A percentile compares a stretch with the other conserved stretches of the same genome.
phyloP scores from a whole-genome alignment of 169 alveolate genomes.

The Plasmodium fragile region DNA sequence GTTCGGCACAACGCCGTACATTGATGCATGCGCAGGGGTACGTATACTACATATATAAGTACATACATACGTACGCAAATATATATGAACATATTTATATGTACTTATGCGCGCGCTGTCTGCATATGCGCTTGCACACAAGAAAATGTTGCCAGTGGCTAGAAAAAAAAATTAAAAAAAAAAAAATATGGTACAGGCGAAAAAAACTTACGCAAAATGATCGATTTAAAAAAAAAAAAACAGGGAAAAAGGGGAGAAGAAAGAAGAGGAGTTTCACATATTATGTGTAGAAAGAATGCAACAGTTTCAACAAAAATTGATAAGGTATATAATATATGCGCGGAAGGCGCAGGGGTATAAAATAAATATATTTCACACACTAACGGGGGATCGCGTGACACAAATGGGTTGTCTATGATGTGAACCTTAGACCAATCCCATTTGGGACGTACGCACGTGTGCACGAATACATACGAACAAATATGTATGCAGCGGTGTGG shows the following conservation, averaged over 20 bases:
- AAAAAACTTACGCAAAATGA: slow-evolving; percentile 34
- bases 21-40: background rate
- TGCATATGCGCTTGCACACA: background rate
- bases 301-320: slow-evolving; percentile 37
- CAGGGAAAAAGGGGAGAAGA: background rate
- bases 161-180: slow-evolving; percentile 9
- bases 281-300: slow-evolving; percentile 31
- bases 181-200: background rate
- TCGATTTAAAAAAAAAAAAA: slow-evolving; percentile 21
- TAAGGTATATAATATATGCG: background rate
- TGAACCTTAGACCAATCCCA: background rate
- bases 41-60: background rate
- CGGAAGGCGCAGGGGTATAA: slow-evolving; percentile 3
- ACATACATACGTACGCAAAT: background rate
- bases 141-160: background rate
- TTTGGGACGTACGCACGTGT: background rate
- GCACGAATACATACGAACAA: background rate
- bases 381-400: background rate
- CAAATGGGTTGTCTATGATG: background rate
- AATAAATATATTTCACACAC: background rate
- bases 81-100: slow-evolving; percentile 24
- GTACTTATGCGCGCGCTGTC: background rate
- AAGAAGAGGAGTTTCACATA: background rate
- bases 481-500: background rate
- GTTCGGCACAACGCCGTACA: background rate